Base-by-base conservation (phyloP, 1,284 basidiomycete species). In the Cutaneotrichosporon cutaneum region DNA sequence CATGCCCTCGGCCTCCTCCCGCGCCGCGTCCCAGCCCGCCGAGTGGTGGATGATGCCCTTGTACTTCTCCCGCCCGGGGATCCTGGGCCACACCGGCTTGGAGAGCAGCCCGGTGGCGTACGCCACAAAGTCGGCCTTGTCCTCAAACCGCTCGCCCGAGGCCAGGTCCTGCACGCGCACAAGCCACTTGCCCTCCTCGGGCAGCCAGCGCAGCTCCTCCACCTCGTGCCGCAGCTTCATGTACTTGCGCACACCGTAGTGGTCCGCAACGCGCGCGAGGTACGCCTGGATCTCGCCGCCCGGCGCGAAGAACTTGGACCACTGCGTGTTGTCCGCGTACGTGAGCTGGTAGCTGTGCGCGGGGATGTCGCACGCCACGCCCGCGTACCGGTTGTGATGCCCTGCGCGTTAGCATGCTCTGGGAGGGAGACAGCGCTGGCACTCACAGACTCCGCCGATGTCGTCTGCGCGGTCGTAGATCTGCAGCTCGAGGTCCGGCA, bases 381-480 rank as follows among this genome's bases (percentile, higher is more conserved):
- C 72, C 10, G 70, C 69, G 59, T 74, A 74, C 4, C 60, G 58
- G 62, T 74, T 74, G 60, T 59, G 60, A 62, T 70, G 68, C 72
- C 62, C 62, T 63, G 36, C n/a, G 4, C 3, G 8, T 44, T n/a
- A 45, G 42, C 24, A 13, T 18, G 18, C 16, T 36, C 8, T 6
- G n/a, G 16, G 4, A 10, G 18, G 18, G 45, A 14, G 9, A 0
- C 9, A 18, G 13, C 2, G 22, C 5, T 13, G 22, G 18, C 3
- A 63, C 62, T 57, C 35, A 63, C 63, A 65, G 35, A 61, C 60
- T 8, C 63, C 63, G 36, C 63, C 63, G n/a, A 65, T 35, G n/a
- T 62, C 63, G 11, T 56, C 55, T 13, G 60, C 54, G 16, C 54
- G 54, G 13, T 65, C 63, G 44, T 65, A 65, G 18, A 65, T 30